A percentile compares a stretch with the other conserved stretches of the same genome.
Evolutionary conservation across 1,139 yeast species (phyloP).

Genomic region (Candida neerlandica): DNA sequence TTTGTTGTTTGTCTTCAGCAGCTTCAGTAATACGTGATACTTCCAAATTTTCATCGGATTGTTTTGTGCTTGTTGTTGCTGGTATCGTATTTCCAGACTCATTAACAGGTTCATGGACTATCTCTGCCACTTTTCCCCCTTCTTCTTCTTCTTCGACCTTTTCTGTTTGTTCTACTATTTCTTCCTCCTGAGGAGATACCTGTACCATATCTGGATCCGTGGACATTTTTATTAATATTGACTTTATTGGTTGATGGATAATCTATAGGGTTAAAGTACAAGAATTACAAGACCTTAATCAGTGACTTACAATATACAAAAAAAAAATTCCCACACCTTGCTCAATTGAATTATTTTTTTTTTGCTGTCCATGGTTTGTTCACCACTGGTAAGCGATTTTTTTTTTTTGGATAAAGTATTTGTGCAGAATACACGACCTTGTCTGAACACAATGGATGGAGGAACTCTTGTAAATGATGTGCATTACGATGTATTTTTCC

Average conservation of each 20-base stretch:
- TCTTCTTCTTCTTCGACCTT: no score
- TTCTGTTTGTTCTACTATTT: not conserved
- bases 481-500: no score
- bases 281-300: no score
- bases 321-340: not conserved
- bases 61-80: not conserved
- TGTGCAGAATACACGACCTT: not conserved
- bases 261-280: not conserved
- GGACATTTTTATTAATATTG: not conserved
- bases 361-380: not conserved
- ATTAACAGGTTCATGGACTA: no score
- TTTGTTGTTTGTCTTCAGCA: not conserved
- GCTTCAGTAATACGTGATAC: no score
- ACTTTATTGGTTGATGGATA: not conserved
- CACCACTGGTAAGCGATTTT: not conserved
- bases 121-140: no score
- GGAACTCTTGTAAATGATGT: no score
- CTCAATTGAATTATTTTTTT: not conserved
- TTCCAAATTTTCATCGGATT: not conserved
- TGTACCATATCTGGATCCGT: not conserved
- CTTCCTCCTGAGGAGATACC: not conserved
- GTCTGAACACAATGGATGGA: not conserved
- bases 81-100: not conserved
- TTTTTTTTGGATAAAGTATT: constrained; percentile 1
- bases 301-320: not conserved